A percentile compares a stretch with the other conserved stretches of the same genome.
phyloP scores from a whole-genome alignment of 75 land plant species.

The Sequoiadendron giganteum region DNA sequence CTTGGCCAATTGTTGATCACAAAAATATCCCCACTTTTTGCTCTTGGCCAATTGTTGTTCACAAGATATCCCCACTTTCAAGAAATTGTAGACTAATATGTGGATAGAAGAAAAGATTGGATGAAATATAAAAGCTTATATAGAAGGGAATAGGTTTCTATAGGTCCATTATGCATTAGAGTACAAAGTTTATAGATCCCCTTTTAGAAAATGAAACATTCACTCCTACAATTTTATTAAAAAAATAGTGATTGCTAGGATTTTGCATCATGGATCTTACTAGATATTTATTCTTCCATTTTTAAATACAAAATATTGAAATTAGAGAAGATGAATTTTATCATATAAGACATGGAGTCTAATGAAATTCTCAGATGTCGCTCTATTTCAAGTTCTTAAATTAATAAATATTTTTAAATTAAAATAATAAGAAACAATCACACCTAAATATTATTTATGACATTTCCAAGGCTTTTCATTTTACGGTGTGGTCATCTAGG shows the following conservation, averaged over 20 bases:
- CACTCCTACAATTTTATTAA: too few relatives aligned
- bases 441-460: constrained; percentile 85
- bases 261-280: too few relatives aligned
- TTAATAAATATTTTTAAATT: background rate
- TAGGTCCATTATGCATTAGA: too few relatives aligned
- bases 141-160: background rate
- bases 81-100: background rate
- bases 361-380: too few relatives aligned
- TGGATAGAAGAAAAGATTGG: background rate
- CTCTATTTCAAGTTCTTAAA: too few relatives aligned
- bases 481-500: constrained; percentile 88
- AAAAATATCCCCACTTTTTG: background rate
- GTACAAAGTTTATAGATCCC: too few relatives aligned
- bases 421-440: background rate
- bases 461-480: constrained; percentile 77
- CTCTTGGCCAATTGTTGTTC: constrained; percentile 37
- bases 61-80: background rate
- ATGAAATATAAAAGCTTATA: background rate
- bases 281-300: too few relatives aligned
- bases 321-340: too few relatives aligned
- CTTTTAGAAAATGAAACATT: too few relatives aligned
- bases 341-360: too few relatives aligned
- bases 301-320: too few relatives aligned
- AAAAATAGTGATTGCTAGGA: too few relatives aligned
- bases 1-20: constrained; percentile 33